Evolutionary conservation across 2,329 filamentous ascomycete species (phyloP).

Genomic region (Aspergillus ochraceus): DNA sequence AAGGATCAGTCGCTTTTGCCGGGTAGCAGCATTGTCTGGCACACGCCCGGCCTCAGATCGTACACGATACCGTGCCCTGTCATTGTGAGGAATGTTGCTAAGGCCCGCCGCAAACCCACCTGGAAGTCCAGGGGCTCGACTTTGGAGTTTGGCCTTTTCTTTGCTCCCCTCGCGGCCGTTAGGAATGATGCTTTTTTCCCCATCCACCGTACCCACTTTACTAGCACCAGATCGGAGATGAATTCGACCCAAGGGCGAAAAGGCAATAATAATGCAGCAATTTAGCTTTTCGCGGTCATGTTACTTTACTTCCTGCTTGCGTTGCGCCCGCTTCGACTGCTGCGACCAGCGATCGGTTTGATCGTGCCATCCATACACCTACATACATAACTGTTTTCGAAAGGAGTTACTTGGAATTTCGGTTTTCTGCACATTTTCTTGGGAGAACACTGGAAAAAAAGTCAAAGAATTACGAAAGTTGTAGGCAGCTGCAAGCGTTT

Average conservation of each 20-base stretch:
- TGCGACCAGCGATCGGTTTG: slow-evolving; percentile 1
- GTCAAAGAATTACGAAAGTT: neutral
- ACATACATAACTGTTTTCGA: neutral
- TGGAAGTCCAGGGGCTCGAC: neutral
- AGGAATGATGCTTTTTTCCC: neutral
- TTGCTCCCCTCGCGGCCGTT: neutral
- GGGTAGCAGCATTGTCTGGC: slow-evolving; percentile 12
- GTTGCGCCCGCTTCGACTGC: no score
- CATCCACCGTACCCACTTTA: neutral
- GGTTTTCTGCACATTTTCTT: no score
- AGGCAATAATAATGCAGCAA: neutral
- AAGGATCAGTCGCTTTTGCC: neutral
- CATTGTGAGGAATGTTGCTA: slow-evolving; percentile 13
- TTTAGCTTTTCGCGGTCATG: no score
- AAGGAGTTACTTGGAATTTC: neutral
- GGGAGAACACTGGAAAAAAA: no score
- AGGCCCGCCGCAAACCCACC: slow-evolving; percentile 5
- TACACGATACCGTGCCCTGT: slow-evolving; percentile 12
- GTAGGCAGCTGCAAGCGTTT: slow-evolving; percentile 1
- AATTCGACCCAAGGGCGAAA: neutral
- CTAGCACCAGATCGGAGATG: neutral
- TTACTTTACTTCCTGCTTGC: no score
- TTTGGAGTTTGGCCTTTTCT: neutral
- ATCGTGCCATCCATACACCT: no score
- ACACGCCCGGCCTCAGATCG: slow-evolving; percentile 10